Evolutionary conservation across 2,329 filamentous ascomycete genomes (phyloP), one percentile per base, ranked within the genome.

Genomic region (Talaromyces sp.): DNA sequence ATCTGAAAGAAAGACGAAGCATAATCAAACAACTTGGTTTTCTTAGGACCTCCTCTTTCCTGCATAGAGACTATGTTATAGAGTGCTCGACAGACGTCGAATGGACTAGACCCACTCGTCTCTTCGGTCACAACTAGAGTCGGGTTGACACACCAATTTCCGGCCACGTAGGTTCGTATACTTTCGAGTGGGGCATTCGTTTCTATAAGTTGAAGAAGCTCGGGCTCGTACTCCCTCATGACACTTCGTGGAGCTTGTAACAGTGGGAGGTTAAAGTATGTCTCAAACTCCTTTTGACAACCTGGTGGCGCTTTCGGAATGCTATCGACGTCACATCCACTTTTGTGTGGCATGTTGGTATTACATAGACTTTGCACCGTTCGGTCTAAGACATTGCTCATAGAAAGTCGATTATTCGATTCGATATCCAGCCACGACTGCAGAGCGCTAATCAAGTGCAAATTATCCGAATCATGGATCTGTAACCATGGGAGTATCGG

Each of bases 1-100:
- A 62, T 64, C 35, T 64, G 65, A 35, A 66, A 66, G 39, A 66
- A 66, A 16, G 33, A 54, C 8, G 61, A 58, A 2, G 60, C 62
- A 50, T 66, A 61, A 35, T 66, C 65, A 19, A 64, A 66, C 33
- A 66, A 35, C 4, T 62, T 66, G 11, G 49, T 66, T 13, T 64
- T 64, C 33, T 37, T 58, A 3, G 61, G 65, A 4, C 61, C 65
- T 19, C 65, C 65, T 43, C 63, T 61, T 43, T 66, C 65, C 60
- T 64, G 61, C 13, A 64, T 43, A 8, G 57, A 61, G 31, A 66
- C 57, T 50, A 59, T 56, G 9, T 54, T 54, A 41, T 54, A 54
- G 16, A 66, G 41, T 8, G 57, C n/a, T 7, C 57, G 56, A 27
- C 52, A 63, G 24, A 64, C 24, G 9, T 62, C 62, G 14, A 66